These are phyloP conservation scores for Byssoonygena ceratinophila DNA, from an alignment of 2,329 filamentous ascomycete genomes.

Conservation along the genomic window DNA sequence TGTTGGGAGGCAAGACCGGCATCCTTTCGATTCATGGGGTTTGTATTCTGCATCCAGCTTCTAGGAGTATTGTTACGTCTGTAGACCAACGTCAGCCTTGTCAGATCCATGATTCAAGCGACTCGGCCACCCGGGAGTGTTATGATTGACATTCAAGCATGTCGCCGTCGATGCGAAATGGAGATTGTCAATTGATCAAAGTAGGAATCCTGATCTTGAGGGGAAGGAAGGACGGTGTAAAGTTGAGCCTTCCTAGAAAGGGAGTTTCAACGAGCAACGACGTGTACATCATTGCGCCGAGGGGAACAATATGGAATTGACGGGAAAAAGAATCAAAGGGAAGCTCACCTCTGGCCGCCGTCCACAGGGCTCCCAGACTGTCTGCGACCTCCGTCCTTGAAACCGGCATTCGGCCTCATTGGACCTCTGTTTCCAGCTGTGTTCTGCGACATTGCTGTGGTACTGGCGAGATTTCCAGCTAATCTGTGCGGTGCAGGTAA, in stretches of 20 bases:
- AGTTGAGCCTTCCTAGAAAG: neutral
- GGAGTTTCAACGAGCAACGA: neutral
- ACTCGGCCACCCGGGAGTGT: neutral
- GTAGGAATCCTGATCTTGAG: neutral
- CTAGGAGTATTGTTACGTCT: constrained; percentile 47
- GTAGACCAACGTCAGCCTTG: constrained; percentile 3
- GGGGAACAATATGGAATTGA: neutral
- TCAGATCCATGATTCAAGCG: neutral
- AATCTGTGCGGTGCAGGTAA: constrained; percentile 29
- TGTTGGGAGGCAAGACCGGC: constrained; percentile 33
- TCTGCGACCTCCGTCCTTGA: constrained; percentile 46
- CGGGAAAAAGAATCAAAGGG: constrained; percentile 7
- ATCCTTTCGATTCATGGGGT: constrained; percentile 50
- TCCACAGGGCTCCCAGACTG: constrained; percentile 47
- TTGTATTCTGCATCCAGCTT: constrained; percentile 52
- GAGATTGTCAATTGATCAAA: no score
- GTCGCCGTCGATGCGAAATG: neutral
- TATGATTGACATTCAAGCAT: neutral
- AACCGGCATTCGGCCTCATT: constrained; percentile 41
- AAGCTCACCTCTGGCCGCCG: constrained; percentile 44
- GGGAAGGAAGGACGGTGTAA: neutral
- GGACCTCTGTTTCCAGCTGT: constrained; percentile 34
- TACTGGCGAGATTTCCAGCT: constrained; percentile 26
- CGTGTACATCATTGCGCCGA: neutral
- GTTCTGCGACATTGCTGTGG: constrained; percentile 31